Conservation (phyloP, 2,329 filamentous ascomycete genomes). For the Ophiocordyceps polyrhachis-furcata region DNA sequence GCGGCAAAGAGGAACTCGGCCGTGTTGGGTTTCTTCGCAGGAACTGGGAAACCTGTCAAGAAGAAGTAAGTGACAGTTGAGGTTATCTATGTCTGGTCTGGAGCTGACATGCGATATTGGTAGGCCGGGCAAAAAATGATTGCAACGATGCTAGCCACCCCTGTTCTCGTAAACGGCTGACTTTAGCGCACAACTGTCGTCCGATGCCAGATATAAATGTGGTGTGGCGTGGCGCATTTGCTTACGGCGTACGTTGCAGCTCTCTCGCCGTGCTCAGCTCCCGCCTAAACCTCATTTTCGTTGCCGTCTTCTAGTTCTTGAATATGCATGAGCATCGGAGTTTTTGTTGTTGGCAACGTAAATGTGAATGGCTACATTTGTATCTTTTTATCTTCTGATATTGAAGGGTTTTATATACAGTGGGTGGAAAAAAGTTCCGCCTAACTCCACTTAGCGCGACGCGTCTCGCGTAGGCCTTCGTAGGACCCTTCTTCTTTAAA, state of each 20-base stretch:
- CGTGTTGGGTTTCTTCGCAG: slow-evolving; percentile 7
- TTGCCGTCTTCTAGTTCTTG: not conserved
- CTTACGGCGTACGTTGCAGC: not conserved
- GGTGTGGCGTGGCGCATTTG: not conserved
- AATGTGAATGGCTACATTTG: not conserved
- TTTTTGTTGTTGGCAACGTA: slow-evolving; percentile 8
- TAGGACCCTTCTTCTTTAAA: too few relatives aligned
- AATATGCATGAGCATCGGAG: slow-evolving; percentile 6
- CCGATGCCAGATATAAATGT: not conserved
- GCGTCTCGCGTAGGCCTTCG: too few relatives aligned
- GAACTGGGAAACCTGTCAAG: slow-evolving; percentile 4
- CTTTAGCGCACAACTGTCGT: not conserved
- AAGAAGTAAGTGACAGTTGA: slow-evolving; percentile 6
- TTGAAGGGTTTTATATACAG: too few relatives aligned
- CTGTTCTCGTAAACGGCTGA: not conserved
- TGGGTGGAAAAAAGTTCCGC: too few relatives aligned
- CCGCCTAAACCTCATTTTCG: not conserved
- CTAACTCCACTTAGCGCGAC: too few relatives aligned
- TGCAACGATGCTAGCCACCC: not conserved
- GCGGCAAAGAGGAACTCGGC: slow-evolving; percentile 4
- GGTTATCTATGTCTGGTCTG: not conserved
- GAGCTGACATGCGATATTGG: not conserved
- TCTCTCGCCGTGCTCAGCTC: not conserved
- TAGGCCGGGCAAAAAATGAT: slow-evolving; percentile 6
- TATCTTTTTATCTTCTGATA: too few relatives aligned